Percentiles rank a stretch among this genome's conserved stretches.
Conservation (phyloP, 352 stramenopile species). For the Phytopythium aichiense region DNA sequence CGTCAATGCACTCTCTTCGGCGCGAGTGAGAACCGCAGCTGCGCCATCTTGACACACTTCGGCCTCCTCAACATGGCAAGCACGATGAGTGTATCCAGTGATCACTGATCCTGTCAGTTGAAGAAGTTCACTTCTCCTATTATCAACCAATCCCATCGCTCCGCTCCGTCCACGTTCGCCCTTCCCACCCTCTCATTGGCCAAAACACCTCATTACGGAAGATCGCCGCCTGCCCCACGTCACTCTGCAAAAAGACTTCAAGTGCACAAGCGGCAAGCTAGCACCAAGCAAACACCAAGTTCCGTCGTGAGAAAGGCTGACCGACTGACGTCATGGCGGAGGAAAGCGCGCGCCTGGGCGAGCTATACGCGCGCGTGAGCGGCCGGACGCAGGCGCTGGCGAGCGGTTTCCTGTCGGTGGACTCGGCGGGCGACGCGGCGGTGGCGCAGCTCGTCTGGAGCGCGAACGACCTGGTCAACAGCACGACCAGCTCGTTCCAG, state of each 20-base stretch:
- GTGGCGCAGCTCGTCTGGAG: conserved; percentile 53
- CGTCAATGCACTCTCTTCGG: neutral
- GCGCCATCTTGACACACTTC: neutral
- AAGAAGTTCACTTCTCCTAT: neutral
- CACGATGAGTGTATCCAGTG: neutral
- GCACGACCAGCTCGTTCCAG: conserved; percentile 48
- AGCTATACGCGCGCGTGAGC: conserved; percentile 45
- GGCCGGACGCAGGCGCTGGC: conserved; percentile 46
- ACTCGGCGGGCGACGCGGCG: conserved; percentile 17
- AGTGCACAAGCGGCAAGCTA: neutral
- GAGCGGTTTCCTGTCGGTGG: conserved; percentile 30
- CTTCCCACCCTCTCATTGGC: neutral
- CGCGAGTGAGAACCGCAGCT: neutral
- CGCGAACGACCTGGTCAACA: conserved; percentile 60
- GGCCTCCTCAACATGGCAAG: neutral
- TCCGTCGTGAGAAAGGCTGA: neutral
- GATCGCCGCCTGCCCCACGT: neutral
- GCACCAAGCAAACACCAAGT: neutral
- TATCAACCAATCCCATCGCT: neutral
- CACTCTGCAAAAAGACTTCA: neutral
- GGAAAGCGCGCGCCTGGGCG: conserved; percentile 23
- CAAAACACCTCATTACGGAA: neutral
- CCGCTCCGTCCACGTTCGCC: no score
- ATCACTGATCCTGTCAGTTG: no score
- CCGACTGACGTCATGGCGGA: neutral